A percentile compares a stretch with the other conserved stretches of the same genome.
Conservation (phyloP, 2,329 filamentous ascomycete genomes). For the Fusarium poae region DNA sequence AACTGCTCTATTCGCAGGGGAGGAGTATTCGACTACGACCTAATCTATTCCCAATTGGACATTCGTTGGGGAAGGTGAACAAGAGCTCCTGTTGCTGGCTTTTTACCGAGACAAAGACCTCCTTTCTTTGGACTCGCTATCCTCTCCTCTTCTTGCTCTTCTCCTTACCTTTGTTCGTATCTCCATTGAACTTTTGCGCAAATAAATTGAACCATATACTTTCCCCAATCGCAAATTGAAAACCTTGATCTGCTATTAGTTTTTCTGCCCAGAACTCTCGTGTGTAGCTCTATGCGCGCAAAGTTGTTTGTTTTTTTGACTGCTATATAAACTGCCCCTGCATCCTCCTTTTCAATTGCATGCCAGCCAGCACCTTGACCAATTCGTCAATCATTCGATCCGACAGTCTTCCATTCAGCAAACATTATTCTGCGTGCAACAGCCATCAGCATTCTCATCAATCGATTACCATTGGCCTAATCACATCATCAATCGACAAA, state of each 20-base stretch:
- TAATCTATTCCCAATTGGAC: constrained; percentile 41
- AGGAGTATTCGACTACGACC: constrained; percentile 33
- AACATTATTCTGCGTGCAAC: background rate
- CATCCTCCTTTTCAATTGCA: constrained; percentile 17
- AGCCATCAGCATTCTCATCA: background rate
- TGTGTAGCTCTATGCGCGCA: constrained; percentile 41
- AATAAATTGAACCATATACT: constrained; percentile 12
- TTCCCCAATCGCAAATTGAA: constrained; percentile 13
- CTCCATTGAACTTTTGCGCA: constrained; percentile 26
- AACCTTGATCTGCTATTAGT: constrained; percentile 16
- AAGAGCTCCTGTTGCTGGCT: background rate
- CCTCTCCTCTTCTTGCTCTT: constrained; percentile 5
- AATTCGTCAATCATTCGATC: constrained; percentile 3
- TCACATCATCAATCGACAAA: constrained; percentile 45
- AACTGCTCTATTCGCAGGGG: constrained; percentile 12
- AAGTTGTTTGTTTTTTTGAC: constrained; percentile 18
- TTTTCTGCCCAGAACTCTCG: constrained; percentile 23
- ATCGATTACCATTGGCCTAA: constrained; percentile 27
- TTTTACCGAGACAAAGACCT: constrained; percentile 16
- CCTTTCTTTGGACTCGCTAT: constrained; percentile 19
- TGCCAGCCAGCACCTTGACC: background rate
- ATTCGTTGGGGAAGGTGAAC: constrained; percentile 29
- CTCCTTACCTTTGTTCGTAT: constrained; percentile 13
- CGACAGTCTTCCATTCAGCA: constrained; percentile 9
- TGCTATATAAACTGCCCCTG: background rate